These are phyloP conservation scores for Phialophora expanda DNA, from an alignment of 2,329 filamentous ascomycete genomes.

Conservation along the genomic window DNA sequence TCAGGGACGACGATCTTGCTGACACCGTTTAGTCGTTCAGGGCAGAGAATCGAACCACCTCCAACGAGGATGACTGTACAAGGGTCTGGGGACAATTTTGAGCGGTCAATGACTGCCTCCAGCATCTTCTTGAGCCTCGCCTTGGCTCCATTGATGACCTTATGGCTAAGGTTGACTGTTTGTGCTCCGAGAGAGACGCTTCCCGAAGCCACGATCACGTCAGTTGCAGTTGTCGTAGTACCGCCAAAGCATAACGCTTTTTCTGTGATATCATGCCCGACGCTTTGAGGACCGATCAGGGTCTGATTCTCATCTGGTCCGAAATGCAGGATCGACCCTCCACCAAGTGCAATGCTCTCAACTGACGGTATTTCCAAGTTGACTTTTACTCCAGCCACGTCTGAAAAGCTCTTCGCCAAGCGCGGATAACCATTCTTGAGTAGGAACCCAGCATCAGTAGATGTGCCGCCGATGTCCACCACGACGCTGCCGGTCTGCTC, in stretches of 20 bases:
- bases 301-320: constrained; percentile 42
- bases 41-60: constrained; percentile 61
- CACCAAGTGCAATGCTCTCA: constrained; percentile 62
- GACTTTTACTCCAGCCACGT: constrained; percentile 63
- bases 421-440: constrained; percentile 67
- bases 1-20: constrained; percentile 58
- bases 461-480: constrained; percentile 70
- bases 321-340: constrained; percentile 56
- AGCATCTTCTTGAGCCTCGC: constrained; percentile 54
- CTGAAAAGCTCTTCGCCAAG: constrained; percentile 63
- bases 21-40: constrained; percentile 54
- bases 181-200: constrained; percentile 39
- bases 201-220: constrained; percentile 54
- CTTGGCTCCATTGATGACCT: constrained; percentile 44
- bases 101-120: constrained; percentile 60
- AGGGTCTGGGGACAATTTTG: constrained; percentile 60
- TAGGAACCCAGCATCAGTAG: constrained; percentile 67
- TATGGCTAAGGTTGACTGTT: constrained; percentile 38
- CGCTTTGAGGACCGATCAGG: constrained; percentile 61
- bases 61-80: constrained; percentile 62
- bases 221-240: constrained; percentile 57
- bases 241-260: constrained; percentile 61
- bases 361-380: constrained; percentile 65
- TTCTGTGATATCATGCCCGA: constrained; percentile 58
- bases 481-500: constrained; percentile 57